These are phyloP conservation scores for Physcomitrellopsis africana DNA, from an alignment of 225 moss, liverwort and hornwort species.

Conservation along the genomic window DNA sequence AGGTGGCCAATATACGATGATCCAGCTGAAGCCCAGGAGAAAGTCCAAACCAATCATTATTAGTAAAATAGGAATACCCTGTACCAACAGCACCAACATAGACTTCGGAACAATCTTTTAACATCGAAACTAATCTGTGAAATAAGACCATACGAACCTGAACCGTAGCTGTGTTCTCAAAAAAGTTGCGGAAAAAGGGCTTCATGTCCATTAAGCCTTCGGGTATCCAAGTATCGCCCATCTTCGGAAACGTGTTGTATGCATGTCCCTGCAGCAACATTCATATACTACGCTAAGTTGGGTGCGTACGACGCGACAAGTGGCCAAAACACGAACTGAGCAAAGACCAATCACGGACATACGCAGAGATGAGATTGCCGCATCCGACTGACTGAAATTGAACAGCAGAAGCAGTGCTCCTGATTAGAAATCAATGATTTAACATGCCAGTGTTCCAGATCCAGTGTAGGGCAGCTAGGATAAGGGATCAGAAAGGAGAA, in stretches of 20 bases:
- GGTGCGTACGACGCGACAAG: neutral
- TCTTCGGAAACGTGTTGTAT: constrained; percentile 92
- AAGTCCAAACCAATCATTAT: constrained; percentile 30
- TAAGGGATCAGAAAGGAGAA: neutral
- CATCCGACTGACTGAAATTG: neutral
- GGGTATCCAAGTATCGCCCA: constrained; percentile 93
- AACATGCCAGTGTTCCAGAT: too few relatives aligned
- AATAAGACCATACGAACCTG: constrained; percentile 58
- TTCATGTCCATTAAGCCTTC: constrained; percentile 83
- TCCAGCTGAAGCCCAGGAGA: constrained; percentile 65
- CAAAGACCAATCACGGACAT: neutral
- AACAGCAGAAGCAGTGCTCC: neutral
- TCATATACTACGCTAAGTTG: neutral
- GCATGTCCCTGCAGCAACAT: constrained; percentile 80
- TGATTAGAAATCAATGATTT: too few relatives aligned
- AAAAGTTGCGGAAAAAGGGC: constrained; percentile 89
- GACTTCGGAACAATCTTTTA: neutral
- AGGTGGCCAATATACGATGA: constrained; percentile 87
- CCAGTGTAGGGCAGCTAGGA: too few relatives aligned
- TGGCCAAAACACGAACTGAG: constrained; percentile 3
- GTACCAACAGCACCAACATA: neutral
- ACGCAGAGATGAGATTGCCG: neutral
- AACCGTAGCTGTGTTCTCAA: constrained; percentile 95
- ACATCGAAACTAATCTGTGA: neutral
- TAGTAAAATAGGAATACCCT: neutral